These are phyloP conservation scores for Vicia sativa DNA, from an alignment of 306 rosid species.

Conservation along the genomic window DNA sequence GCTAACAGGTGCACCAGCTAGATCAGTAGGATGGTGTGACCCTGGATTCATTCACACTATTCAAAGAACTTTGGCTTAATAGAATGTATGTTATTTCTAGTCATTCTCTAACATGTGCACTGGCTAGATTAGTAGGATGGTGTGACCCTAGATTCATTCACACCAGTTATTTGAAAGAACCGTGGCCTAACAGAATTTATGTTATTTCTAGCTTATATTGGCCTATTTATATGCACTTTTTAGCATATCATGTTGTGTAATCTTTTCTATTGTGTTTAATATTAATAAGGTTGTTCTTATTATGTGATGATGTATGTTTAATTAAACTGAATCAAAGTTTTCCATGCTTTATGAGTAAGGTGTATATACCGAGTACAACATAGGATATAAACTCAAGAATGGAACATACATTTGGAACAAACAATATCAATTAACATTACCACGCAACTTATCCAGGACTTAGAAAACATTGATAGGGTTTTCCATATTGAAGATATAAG, in stretches of 20 bases:
- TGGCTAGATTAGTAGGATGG: no score
- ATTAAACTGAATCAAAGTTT: background rate
- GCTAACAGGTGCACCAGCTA: constrained; percentile 79
- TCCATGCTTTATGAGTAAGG: constrained; percentile 28
- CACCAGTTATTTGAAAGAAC: constrained; percentile 73
- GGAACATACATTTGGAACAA: constrained; percentile 67
- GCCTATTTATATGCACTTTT: background rate
- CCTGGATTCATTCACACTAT: constrained; percentile 87
- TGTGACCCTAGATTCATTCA: no score
- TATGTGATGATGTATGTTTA: constrained; percentile 13
- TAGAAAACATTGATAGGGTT: no score
- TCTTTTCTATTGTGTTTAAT: constrained; percentile 19
- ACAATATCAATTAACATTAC: constrained; percentile 68
- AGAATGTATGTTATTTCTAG: constrained; percentile 53
- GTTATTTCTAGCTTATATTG: constrained; percentile 30
- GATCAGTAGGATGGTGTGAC: constrained; percentile 89
- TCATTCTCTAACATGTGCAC: no score
- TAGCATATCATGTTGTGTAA: background rate
- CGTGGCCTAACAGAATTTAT: constrained; percentile 85
- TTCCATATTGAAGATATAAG: no score
- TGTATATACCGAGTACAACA: constrained; percentile 73
- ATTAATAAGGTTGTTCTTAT: constrained; percentile 2
- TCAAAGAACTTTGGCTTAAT: constrained; percentile 85
- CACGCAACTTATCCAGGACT: no score
- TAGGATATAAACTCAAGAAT: constrained; percentile 67